A percentile compares a stretch with the other conserved stretches of the same genome.
Conservation (phyloP, 768 basidiomycete species). For the Suillus clintonianus region DNA sequence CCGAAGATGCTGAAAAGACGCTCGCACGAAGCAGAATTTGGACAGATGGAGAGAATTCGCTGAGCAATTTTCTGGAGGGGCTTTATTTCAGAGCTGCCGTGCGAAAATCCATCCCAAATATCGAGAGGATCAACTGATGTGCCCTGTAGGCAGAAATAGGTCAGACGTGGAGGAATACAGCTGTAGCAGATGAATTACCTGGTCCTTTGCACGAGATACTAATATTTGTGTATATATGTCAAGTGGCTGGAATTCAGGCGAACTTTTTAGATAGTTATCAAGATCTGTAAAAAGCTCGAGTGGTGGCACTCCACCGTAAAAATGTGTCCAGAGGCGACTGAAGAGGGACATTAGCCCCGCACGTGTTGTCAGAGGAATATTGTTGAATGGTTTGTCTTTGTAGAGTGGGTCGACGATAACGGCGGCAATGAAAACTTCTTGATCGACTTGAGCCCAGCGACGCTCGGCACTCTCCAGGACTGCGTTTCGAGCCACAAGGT, state of each 20-base stretch:
- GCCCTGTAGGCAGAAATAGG: background rate
- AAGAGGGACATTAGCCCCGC: constrained; percentile 1
- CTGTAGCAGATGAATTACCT: background rate
- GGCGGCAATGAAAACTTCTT: constrained; percentile 33
- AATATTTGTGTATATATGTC: background rate
- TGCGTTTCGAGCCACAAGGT: constrained; percentile 12
- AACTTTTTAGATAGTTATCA: background rate
- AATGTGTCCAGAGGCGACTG: background rate
- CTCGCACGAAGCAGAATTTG: constrained; percentile 31
- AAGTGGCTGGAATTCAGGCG: background rate
- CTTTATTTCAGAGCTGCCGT: background rate
- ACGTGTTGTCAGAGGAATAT: background rate
- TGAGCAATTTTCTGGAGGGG: constrained; percentile 15
- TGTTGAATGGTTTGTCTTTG: background rate
- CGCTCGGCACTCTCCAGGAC: constrained; percentile 32
- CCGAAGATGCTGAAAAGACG: no score
- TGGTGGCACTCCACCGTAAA: background rate
- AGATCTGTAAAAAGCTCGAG: background rate
- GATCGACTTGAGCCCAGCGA: constrained; percentile 30
- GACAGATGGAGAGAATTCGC: constrained; percentile 22
- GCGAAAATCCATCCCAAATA: background rate
- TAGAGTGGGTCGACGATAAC: constrained; percentile 31
- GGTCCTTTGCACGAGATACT: background rate
- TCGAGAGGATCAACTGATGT: background rate
- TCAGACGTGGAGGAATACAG: background rate